Conservation (phyloP, 116 monocot genomes). For the Iris pallida region DNA sequence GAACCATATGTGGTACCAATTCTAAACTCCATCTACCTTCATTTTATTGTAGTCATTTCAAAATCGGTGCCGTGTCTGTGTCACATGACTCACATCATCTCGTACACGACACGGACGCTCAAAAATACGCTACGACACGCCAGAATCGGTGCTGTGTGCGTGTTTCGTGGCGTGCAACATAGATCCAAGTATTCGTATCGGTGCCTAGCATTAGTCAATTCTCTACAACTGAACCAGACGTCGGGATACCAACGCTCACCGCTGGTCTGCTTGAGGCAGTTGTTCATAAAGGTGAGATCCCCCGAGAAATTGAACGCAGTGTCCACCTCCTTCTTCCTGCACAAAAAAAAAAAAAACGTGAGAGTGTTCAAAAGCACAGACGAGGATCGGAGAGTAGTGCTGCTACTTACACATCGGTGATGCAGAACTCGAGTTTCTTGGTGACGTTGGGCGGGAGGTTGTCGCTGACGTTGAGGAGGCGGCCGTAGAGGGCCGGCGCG, state of each 20-base stretch:
- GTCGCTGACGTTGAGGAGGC: no score
- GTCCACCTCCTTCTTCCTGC: constrained; percentile 9
- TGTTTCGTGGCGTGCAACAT: no score
- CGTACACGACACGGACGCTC: background rate
- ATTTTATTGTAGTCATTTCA: no score
- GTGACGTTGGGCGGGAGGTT: background rate
- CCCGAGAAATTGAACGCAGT: constrained; percentile 9
- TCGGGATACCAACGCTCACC: background rate
- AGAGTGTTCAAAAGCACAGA: background rate
- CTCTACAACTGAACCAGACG: background rate
- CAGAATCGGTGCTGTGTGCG: no score
- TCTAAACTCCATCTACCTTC: no score
- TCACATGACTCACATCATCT: background rate
- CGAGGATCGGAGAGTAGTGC: no score
- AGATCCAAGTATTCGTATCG: no score
- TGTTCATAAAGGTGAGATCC: background rate
- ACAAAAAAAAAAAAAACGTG: background rate
- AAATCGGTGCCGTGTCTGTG: no score
- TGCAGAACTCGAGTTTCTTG: constrained; percentile 6
- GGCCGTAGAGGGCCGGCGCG: no score
- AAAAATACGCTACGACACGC: no score
- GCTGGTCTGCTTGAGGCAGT: background rate
- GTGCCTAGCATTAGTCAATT: no score
- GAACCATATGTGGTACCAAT: no score
- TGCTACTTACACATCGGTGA: background rate